Base-by-base conservation (phyloP, 2,329 filamentous ascomycete genomes). In the Trichoderma harzianum region DNA sequence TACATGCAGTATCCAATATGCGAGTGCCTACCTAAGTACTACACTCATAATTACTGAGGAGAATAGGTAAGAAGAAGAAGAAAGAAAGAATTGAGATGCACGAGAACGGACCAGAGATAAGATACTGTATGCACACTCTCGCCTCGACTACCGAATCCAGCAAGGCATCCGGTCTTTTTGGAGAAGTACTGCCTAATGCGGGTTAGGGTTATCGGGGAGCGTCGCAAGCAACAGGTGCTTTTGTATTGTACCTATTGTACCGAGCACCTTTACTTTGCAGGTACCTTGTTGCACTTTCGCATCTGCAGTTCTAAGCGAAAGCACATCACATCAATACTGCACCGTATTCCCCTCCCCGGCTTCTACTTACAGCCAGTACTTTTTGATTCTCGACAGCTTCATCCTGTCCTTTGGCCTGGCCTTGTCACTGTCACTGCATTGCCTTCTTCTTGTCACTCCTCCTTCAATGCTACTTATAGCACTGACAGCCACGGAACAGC, bases 181-280 rank as follows among this genome's bases (percentile, higher is more conserved):
- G 18, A 5, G 7, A 68, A 68, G 36, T 61, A 61, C n/a, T 69
- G 36, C 65, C 55, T 28, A 34, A 69, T 61, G 14, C 10, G 55
- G 65, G 55, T 69, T 69, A 69, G 65, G 55, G 65, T 47, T 61
- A 69, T 60, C 36, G 55, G 36, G 36, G 65, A 60, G 65, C 34
- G 18, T 58, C 64, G 30, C 55, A 51, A 55, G 53, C 18, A 58
- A 64, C 21, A 21, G 47, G 65, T 30, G 36, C 65, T 28, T 28
- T n/a, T 26, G 51, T 39, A 21, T n/a, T 36, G 55, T n/a, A 43
- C 39, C 16, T 18, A 8, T 39, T 18, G 16, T 32, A 58, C 55
- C 55, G 10, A 26, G 60, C 11, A n/a, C 14, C 18, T 30, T 26
- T 24, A 51, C 18, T 34, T 36, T 34, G 47, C 24, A 21, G 14